A percentile compares a stretch with the other conserved stretches of the same genome.
These are phyloP conservation scores for Wickerhamiella dianesei DNA, from an alignment of 805 yeast genomes.

Conservation along the genomic window DNA sequence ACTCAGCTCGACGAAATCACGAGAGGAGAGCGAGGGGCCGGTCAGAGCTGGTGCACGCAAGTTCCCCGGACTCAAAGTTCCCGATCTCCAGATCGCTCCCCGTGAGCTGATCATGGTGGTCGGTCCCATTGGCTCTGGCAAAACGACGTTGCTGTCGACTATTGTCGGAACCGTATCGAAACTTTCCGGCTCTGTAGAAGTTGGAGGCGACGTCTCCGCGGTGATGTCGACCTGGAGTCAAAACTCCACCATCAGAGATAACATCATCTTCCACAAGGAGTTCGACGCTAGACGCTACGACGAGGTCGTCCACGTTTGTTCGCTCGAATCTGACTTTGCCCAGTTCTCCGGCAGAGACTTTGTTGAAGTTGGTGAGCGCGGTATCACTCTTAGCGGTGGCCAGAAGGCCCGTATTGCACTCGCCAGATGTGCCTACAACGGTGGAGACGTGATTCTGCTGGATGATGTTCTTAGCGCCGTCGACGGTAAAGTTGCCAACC, in stretches of 20 bases:
- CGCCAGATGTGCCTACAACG: conserved; percentile 68
- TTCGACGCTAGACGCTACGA: conserved; percentile 40
- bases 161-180: conserved; percentile 59
- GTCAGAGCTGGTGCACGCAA: conserved; percentile 16
- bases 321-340: conserved; percentile 50
- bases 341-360: conserved; percentile 59
- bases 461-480: conserved; percentile 84
- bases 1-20: conserved; percentile 3
- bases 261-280: conserved; percentile 53
- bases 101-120: conserved; percentile 67
- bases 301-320: conserved; percentile 47
- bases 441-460: conserved; percentile 48
- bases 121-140: conserved; percentile 75
- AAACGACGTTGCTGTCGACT: conserved; percentile 57
- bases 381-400: conserved; percentile 80
- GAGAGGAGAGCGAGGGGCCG: neutral
- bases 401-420: conserved; percentile 77
- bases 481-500: conserved; percentile 73
- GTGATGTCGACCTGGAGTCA: conserved; percentile 76
- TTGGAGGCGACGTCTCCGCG: conserved; percentile 39
- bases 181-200: conserved; percentile 36
- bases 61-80: conserved; percentile 34
- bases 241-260: conserved; percentile 62
- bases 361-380: conserved; percentile 72
- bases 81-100: conserved; percentile 40